These are phyloP conservation scores for Chaetomium sp. DNA, from an alignment of 2,329 filamentous ascomycete genomes.

Conservation along the genomic window DNA sequence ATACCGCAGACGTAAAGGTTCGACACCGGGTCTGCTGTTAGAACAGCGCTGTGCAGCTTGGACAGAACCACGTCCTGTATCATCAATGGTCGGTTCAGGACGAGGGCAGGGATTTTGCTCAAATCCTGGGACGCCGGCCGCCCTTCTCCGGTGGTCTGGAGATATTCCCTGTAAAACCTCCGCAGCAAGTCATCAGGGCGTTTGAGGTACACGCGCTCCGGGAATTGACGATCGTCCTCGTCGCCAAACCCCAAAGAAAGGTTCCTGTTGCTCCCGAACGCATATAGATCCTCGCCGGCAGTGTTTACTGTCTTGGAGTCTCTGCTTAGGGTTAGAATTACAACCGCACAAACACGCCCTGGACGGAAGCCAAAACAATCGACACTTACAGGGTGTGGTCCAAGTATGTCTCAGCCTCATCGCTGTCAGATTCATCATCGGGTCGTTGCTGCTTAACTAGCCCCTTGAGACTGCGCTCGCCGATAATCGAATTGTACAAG, in stretches of 20 bases:
- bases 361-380: not conserved
- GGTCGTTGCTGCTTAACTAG: slow-evolving; percentile 44
- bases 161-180: slow-evolving; percentile 70
- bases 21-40: slow-evolving; percentile 83
- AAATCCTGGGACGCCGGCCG: slow-evolving; percentile 39
- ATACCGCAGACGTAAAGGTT: slow-evolving; percentile 94
- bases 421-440: slow-evolving; percentile 59
- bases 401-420: slow-evolving; percentile 44
- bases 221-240: slow-evolving; percentile 90
- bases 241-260: slow-evolving; percentile 91
- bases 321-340: slow-evolving; percentile 28
- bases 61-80: slow-evolving; percentile 85
- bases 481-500: slow-evolving; percentile 85
- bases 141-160: slow-evolving; percentile 50
- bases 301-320: slow-evolving; percentile 26
- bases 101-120: slow-evolving; percentile 68
- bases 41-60: slow-evolving; percentile 85
- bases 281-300: slow-evolving; percentile 80
- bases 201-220: slow-evolving; percentile 76
- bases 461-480: slow-evolving; percentile 65
- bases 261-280: slow-evolving; percentile 97
- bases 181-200: slow-evolving; percentile 77
- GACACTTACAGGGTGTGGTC: slow-evolving; percentile 36
- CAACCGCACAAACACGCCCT: not conserved
- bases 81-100: slow-evolving; percentile 70